phyloP scores from a whole-genome alignment of 1,284 basidiomycete species.

The Ganoderma lingzhi region DNA sequence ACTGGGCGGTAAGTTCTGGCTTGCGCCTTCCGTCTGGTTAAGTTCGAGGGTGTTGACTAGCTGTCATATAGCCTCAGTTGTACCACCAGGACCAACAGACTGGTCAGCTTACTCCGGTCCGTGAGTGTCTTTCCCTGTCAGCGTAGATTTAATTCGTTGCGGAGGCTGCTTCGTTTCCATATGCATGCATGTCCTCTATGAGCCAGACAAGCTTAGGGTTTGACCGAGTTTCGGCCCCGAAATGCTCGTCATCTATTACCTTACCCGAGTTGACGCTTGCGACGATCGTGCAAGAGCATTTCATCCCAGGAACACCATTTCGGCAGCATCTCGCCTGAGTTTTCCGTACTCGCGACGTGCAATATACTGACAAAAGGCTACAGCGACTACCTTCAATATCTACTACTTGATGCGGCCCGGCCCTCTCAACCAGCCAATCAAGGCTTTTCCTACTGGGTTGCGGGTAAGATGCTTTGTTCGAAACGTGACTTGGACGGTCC shows the following conservation, averaged over 20 bases:
- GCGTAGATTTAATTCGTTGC: neutral
- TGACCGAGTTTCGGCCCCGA: neutral
- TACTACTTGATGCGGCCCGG: slow-evolving; percentile 36
- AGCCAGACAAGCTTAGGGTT: slow-evolving; percentile 5
- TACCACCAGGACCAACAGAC: slow-evolving; percentile 36
- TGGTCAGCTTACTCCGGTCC: slow-evolving; percentile 31
- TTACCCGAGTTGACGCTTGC: too few relatives aligned
- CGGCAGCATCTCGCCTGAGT: too few relatives aligned
- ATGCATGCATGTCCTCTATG: neutral
- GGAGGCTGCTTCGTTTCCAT: neutral
- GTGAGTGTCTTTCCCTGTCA: slow-evolving; percentile 19
- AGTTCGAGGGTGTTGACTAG: neutral
- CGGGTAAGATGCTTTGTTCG: slow-evolving; percentile 20
- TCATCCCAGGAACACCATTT: too few relatives aligned
- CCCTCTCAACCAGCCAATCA: slow-evolving; percentile 27
- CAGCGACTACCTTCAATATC: slow-evolving; percentile 34
- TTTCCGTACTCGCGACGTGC: neutral
- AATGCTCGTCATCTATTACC: neutral
- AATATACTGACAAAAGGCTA: neutral
- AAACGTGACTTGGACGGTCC: neutral
- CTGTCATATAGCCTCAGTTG: slow-evolving; percentile 26
- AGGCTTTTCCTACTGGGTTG: slow-evolving; percentile 39
- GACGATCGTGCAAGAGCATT: too few relatives aligned
- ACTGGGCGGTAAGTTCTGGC: slow-evolving; percentile 37
- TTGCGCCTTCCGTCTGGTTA: neutral